Evolutionary conservation across 140 eudicot genomes (phyloP).

Genomic region (Ambrosia hybrid): DNA sequence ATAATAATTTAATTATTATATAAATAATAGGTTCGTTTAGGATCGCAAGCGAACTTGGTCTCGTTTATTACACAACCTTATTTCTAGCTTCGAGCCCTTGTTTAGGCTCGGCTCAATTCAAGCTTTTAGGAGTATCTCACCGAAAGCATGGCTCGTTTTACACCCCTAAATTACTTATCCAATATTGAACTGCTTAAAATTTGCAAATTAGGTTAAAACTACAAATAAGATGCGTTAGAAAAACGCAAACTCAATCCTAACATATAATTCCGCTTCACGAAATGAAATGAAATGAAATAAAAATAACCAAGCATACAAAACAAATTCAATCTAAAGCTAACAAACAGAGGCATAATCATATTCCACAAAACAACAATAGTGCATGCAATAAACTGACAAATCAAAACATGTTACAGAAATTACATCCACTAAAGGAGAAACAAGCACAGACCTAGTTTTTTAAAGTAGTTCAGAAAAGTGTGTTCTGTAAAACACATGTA

Average conservation of each 20-base stretch:
- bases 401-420: background rate
- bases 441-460: background rate
- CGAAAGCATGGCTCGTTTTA: too few relatives aligned
- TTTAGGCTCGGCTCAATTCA: too few relatives aligned
- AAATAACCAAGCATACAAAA: background rate
- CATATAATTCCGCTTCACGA: background rate
- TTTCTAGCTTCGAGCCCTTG: too few relatives aligned
- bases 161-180: background rate
- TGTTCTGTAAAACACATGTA: background rate
- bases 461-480: background rate
- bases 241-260: slow-evolving; percentile 12
- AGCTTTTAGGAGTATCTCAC: too few relatives aligned
- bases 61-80: too few relatives aligned
- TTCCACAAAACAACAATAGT: background rate
- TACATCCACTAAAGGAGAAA: background rate
- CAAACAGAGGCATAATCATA: slow-evolving; percentile 20
- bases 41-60: too few relatives aligned
- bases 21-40: too few relatives aligned
- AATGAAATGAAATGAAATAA: background rate
- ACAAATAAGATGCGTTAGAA: background rate
- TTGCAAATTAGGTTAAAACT: background rate
- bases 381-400: slow-evolving; percentile 10
- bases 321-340: background rate
- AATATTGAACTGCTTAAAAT: background rate
- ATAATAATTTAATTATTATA: too few relatives aligned